A percentile compares a stretch with the other conserved stretches of the same genome.
Conservation (phyloP, 352 stramenopile genomes). For the Globisporangium canariense region DNA sequence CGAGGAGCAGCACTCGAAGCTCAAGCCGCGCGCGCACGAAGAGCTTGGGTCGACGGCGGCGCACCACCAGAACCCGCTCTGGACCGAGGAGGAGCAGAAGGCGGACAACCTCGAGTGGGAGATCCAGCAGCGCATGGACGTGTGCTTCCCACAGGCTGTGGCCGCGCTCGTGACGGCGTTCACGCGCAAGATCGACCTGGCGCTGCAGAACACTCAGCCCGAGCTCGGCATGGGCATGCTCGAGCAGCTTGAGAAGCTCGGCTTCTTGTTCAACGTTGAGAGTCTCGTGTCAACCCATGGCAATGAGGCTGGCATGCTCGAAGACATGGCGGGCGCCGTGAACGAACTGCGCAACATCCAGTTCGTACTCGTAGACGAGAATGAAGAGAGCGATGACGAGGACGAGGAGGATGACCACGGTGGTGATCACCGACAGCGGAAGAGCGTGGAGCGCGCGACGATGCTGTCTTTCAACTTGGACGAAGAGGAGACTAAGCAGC, state of each 20-base stretch:
- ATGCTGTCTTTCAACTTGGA: constrained; percentile 64
- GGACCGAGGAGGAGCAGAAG: constrained; percentile 83
- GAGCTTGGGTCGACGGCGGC: constrained; percentile 36
- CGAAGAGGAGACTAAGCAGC: constrained; percentile 72
- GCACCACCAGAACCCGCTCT: constrained; percentile 66
- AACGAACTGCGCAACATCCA: constrained; percentile 80
- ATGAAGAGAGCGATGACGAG: constrained; percentile 54
- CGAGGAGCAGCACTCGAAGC: constrained; percentile 68
- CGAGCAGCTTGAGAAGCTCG: constrained; percentile 72
- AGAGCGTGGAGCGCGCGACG: constrained; percentile 10
- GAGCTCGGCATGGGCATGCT: constrained; percentile 59
- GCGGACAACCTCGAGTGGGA: constrained; percentile 72
- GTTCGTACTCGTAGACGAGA: constrained; percentile 78
- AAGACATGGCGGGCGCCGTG: constrained; percentile 81
- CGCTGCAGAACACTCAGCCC: constrained; percentile 47
- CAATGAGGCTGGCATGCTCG: constrained; percentile 86
- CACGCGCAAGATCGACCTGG: constrained; percentile 75
- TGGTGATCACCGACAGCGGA: constrained; percentile 13
- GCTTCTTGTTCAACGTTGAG: constrained; percentile 83
- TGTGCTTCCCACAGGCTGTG: constrained; percentile 79
- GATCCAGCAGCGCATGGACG: constrained; percentile 80
- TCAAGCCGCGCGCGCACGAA: constrained; percentile 60
- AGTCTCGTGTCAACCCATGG: constrained; percentile 83
- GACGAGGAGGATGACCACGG: constrained; percentile 39
- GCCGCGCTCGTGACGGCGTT: constrained; percentile 79